A percentile compares a stretch with the other conserved stretches of the same genome.
These are phyloP conservation scores for Eucalyptus cloeziana DNA, from an alignment of 345 rosid species.

Conservation along the genomic window DNA sequence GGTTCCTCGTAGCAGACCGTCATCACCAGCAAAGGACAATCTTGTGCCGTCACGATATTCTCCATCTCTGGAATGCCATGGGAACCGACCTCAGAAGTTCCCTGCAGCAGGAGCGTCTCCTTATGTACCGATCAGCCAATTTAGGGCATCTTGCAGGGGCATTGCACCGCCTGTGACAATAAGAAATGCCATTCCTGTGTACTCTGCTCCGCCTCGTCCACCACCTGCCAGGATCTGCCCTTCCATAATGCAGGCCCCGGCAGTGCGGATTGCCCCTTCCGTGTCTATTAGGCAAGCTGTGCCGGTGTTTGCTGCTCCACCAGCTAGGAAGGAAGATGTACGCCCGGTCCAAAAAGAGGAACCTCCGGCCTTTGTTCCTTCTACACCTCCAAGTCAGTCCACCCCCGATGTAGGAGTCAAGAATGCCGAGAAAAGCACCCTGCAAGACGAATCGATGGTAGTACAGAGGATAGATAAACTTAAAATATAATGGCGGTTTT, in stretches of 20 bases:
- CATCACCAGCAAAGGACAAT: constrained; percentile 12
- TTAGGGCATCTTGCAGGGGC: constrained; percentile 16
- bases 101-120: constrained; percentile 28
- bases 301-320: constrained; percentile 64
- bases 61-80: constrained; percentile 3
- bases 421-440: constrained; percentile 10
- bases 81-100: constrained; percentile 7
- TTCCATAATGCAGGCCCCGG: constrained; percentile 20
- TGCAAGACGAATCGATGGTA: constrained; percentile 15
- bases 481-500: constrained; percentile 20
- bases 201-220: constrained; percentile 29
- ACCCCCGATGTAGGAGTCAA: background rate
- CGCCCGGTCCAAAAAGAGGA: background rate
- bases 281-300: constrained; percentile 66
- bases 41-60: background rate
- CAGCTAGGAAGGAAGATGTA: constrained; percentile 22
- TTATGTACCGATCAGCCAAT: constrained; percentile 19
- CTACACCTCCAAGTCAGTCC: background rate
- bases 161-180: constrained; percentile 30
- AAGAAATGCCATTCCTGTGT: constrained; percentile 24
- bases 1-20: constrained; percentile 38
- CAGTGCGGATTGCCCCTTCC: constrained; percentile 46
- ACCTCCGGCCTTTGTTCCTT: background rate
- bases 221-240: constrained; percentile 15
- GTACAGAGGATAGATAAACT: constrained; percentile 43